Percentiles rank a stretch among this genome's conserved stretches.
Conservation (phyloP, 495 filamentous ascomycete species). For the Cryomyces antarcticus region DNA sequence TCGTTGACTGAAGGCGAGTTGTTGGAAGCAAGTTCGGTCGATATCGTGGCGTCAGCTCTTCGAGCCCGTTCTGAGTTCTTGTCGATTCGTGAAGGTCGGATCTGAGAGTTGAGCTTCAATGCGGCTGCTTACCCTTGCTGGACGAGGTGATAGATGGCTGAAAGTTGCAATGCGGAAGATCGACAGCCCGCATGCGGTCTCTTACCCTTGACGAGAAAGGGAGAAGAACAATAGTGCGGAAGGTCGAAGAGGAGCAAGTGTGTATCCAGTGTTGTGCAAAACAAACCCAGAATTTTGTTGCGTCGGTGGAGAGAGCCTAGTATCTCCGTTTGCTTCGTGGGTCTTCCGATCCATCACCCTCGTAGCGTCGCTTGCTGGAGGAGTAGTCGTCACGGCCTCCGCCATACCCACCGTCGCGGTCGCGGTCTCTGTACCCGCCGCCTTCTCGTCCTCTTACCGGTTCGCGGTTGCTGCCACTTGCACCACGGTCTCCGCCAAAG, state of each 20-base stretch:
- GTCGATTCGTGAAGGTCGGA: no score
- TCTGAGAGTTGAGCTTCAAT: no score
- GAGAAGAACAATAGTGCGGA: background rate
- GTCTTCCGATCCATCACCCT: slow-evolving; percentile 51
- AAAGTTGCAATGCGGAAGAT: slow-evolving; percentile 1
- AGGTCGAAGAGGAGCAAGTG: background rate
- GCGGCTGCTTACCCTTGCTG: no score
- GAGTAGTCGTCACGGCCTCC: slow-evolving; percentile 32
- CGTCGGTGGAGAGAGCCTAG: no score
- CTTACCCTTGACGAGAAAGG: background rate
- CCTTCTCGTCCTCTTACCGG: slow-evolving; percentile 37
- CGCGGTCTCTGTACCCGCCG: slow-evolving; percentile 22
- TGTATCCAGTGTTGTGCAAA: no score
- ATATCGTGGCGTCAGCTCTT: no score
- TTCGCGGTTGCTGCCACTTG: slow-evolving; percentile 46
- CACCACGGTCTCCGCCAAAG: slow-evolving; percentile 32
- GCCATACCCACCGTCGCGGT: slow-evolving; percentile 30
- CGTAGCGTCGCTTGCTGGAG: slow-evolving; percentile 36
- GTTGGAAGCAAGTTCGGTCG: no score
- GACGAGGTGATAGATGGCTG: no score
- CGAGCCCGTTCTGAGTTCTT: no score
- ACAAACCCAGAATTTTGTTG: no score
- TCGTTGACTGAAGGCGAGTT: no score
- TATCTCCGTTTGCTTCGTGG: slow-evolving; percentile 39
- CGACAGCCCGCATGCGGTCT: background rate